phyloP scores from a whole-genome alignment of 306 rosid species.

The Cyamopsis tetragonoloba region DNA sequence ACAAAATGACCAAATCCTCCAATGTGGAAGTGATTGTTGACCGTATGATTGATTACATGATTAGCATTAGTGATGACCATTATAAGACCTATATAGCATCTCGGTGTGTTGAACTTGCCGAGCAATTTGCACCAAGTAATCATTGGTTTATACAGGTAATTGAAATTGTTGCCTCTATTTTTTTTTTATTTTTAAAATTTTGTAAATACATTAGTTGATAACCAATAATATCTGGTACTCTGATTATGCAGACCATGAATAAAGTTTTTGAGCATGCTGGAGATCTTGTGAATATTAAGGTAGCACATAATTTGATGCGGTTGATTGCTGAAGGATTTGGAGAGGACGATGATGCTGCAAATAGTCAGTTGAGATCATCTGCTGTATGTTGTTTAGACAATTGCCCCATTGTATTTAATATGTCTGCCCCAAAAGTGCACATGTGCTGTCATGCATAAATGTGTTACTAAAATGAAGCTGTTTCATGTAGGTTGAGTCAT shows the following conservation, averaged over 20 bases:
- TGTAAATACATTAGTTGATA: not conserved
- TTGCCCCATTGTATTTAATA: conserved; percentile 19
- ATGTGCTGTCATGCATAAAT: not conserved
- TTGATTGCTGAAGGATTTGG: conserved; percentile 99
- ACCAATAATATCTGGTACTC: conserved; percentile 1
- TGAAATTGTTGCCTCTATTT: conserved; percentile 16
- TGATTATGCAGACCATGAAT: conserved; percentile 79
- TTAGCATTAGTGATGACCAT: conserved; percentile 82
- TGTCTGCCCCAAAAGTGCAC: not conserved
- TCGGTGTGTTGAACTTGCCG: conserved; percentile 94
- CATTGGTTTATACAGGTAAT: conserved; percentile 98
- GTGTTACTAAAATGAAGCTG: conserved; percentile 8
- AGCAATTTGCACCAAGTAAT: conserved; percentile 95
- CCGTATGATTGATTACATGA: conserved; percentile 93
- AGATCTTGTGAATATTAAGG: conserved; percentile 91
- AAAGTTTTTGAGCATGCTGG: conserved; percentile 99
- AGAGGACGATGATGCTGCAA: conserved; percentile 77
- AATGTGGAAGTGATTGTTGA: conserved; percentile 98
- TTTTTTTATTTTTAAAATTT: not conserved
- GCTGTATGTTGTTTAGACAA: conserved; percentile 64
- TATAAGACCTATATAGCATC: conserved; percentile 92
- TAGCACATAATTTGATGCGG: conserved; percentile 97
- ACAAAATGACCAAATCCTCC: conserved; percentile 95
- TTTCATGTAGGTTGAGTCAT: conserved; percentile 77
- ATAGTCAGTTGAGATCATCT: conserved; percentile 88